These are phyloP conservation scores for Cubamyces sp. DNA, from an alignment of 768 basidiomycete species.

Conservation along the genomic window DNA sequence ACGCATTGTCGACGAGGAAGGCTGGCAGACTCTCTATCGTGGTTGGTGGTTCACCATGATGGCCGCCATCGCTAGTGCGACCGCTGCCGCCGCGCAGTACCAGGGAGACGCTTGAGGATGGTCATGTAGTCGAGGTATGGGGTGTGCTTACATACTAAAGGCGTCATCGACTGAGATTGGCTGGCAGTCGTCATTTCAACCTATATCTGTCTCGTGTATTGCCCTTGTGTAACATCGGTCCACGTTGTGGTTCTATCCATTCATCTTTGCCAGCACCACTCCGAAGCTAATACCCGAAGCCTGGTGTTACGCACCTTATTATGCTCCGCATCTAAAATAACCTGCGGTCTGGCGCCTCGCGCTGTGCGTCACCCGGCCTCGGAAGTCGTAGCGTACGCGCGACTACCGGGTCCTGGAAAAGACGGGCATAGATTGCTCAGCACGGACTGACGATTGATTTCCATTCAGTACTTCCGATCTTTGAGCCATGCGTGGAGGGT, in stretches of 20 bases:
- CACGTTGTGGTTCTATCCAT: conserved; percentile 1
- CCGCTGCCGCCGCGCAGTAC: conserved; percentile 35
- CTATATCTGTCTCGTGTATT: conserved; percentile 1
- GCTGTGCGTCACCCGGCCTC: neutral
- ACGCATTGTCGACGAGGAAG: conserved; percentile 80
- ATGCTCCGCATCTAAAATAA: neutral
- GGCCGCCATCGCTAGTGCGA: conserved; percentile 58
- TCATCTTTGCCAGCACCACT: neutral
- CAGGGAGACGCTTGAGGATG: conserved; percentile 4
- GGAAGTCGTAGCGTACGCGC: neutral
- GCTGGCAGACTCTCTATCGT: conserved; percentile 70
- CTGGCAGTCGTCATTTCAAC: neutral
- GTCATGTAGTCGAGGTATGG: neutral
- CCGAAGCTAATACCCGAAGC: neutral
- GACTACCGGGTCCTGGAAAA: neutral
- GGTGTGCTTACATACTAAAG: neutral
- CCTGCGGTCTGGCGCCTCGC: neutral
- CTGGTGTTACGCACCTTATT: neutral
- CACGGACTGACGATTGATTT: neutral
- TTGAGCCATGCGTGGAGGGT: neutral
- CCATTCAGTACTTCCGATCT: neutral
- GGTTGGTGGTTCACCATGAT: conserved; percentile 86
- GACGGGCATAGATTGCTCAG: neutral
- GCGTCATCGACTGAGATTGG: neutral
- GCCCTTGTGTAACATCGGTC: conserved; percentile 8